Conservation (phyloP, 2,329 filamentous ascomycete species). For the Diaporthe citriasiana region DNA sequence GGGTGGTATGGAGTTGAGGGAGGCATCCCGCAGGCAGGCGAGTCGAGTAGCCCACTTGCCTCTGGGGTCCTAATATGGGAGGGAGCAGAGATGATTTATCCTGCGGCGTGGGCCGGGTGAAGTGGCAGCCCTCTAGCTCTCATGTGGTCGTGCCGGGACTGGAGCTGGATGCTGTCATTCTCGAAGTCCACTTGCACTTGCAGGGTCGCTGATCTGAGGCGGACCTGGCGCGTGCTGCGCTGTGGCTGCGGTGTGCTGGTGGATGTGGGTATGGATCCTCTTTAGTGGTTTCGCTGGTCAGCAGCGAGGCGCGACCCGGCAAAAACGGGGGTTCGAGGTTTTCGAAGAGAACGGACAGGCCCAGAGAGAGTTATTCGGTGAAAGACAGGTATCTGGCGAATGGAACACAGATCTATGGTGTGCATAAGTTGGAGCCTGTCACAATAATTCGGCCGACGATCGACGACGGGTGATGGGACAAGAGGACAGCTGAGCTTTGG, state of each 20-base stretch:
- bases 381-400: conserved; percentile 7
- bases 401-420: not conserved
- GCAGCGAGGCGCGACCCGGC: conserved; percentile 9
- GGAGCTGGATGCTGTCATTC: conserved; percentile 42
- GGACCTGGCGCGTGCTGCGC: conserved; percentile 37
- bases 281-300: conserved; percentile 2
- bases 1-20: conserved; percentile 64
- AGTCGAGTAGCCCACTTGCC: conserved; percentile 36
- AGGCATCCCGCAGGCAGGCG: conserved; percentile 66
- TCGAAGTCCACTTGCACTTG: conserved; percentile 38
- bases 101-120: conserved; percentile 38
- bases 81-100: conserved; percentile 33
- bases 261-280: conserved; percentile 30
- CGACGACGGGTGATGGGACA: conserved; percentile 20
- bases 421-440: conserved; percentile 13
- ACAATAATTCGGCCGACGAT: conserved; percentile 17
- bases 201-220: conserved; percentile 37
- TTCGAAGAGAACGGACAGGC: not conserved
- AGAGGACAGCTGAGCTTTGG: conserved; percentile 34
- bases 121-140: conserved; percentile 40
- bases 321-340: conserved; percentile 9
- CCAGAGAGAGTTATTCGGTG: conserved; percentile 11
- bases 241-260: conserved; percentile 32
- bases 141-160: conserved; percentile 42
- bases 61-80: conserved; percentile 33